A percentile compares a stretch with the other conserved stretches of the same genome.
Evolutionary conservation across 108 stramenopile genomes (phyloP).

Genomic region (Asterionellopsis glacialis): DNA sequence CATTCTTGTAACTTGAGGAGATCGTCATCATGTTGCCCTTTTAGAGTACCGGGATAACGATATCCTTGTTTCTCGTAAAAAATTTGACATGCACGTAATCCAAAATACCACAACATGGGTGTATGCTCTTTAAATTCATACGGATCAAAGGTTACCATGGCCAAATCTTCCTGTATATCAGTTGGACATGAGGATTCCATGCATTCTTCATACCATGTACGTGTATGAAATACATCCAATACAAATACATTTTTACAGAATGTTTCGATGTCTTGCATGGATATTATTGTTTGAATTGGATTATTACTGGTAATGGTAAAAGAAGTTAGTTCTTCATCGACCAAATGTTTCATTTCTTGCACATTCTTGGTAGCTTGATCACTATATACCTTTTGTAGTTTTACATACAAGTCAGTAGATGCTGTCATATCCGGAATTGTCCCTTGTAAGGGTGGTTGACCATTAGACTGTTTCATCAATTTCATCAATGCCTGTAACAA

Average conservation of each 20-base stretch:
- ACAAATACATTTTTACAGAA: slow-evolving; percentile 77
- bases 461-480: slow-evolving; percentile 42
- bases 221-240: slow-evolving; percentile 51
- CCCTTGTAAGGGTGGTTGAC: slow-evolving; percentile 80
- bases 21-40: slow-evolving; percentile 46
- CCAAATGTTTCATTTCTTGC: slow-evolving; percentile 16
- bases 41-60: slow-evolving; percentile 73
- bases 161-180: slow-evolving; percentile 36
- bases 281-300: slow-evolving; percentile 19
- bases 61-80: slow-evolving; percentile 56
- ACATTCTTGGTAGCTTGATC: slow-evolving; percentile 64
- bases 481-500: slow-evolving; percentile 41
- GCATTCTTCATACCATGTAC: slow-evolving; percentile 52
- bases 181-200: slow-evolving; percentile 14
- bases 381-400: slow-evolving; percentile 77
- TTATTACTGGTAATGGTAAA: slow-evolving; percentile 21
- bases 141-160: slow-evolving; percentile 52
- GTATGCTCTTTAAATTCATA: slow-evolving; percentile 74
- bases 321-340: slow-evolving; percentile 1
- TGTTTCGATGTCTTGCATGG: slow-evolving; percentile 49
- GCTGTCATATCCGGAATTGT: slow-evolving; percentile 93
- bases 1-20: slow-evolving; percentile 38
- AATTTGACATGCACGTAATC: slow-evolving; percentile 68
- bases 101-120: slow-evolving; percentile 79
- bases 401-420: slow-evolving; percentile 72